A percentile compares a stretch with the other conserved stretches of the same genome.
Conservation (phyloP, 2,329 filamentous ascomycete genomes). For the Colletotrichum sidae region DNA sequence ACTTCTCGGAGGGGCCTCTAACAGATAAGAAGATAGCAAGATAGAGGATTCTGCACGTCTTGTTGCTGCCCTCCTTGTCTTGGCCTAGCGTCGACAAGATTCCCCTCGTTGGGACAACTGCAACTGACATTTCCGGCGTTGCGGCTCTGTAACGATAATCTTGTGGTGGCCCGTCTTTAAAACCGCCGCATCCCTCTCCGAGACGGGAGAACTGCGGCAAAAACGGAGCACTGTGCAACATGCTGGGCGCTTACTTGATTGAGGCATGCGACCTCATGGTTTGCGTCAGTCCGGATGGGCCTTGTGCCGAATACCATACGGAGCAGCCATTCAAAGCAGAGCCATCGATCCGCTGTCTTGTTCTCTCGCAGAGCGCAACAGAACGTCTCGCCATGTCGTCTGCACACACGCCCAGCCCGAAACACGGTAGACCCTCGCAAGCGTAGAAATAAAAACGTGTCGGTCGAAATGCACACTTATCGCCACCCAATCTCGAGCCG, state of each 20-base stretch:
- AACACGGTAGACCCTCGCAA: conserved; percentile 26
- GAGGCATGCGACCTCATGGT: conserved; percentile 23
- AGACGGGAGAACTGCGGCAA: conserved; percentile 34
- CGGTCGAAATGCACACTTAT: conserved; percentile 34
- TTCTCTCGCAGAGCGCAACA: neutral
- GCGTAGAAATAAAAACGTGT: conserved; percentile 27
- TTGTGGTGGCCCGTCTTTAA: conserved; percentile 8
- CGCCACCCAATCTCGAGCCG: conserved; percentile 34
- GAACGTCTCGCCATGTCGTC: no score
- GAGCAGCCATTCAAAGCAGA: conserved; percentile 26
- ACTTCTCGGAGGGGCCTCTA: neutral
- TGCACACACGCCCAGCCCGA: neutral
- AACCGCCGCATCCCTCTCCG: conserved; percentile 13
- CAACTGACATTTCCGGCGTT: conserved; percentile 21
- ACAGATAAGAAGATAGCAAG: conserved; percentile 14
- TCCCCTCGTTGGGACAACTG: neutral
- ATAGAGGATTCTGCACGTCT: conserved; percentile 29
- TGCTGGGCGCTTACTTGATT: conserved; percentile 29
- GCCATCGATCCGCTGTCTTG: conserved; percentile 17
- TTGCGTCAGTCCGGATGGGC: conserved; percentile 33
- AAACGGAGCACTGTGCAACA: conserved; percentile 26
- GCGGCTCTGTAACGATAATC: conserved; percentile 12
- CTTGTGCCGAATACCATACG: conserved; percentile 12
- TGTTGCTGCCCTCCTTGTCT: conserved; percentile 26
- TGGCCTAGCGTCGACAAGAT: conserved; percentile 20